Percentiles rank a stretch among this genome's conserved stretches.
These are phyloP conservation scores for Apiotrichum montevideense DNA, from an alignment of 1,284 basidiomycete genomes.

Conservation along the genomic window DNA sequence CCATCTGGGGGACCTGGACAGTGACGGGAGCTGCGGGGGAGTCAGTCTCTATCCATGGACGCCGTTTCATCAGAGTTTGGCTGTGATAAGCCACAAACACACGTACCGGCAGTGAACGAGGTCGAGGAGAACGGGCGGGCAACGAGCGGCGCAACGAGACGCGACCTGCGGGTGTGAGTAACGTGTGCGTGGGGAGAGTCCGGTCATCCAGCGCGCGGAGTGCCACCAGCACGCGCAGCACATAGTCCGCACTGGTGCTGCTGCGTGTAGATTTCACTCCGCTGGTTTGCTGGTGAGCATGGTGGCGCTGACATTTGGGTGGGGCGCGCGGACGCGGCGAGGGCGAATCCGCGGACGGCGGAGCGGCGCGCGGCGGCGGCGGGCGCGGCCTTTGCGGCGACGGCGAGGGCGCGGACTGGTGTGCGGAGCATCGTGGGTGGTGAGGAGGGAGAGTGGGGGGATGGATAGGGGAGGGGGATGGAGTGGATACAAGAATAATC, in stretches of 20 bases:
- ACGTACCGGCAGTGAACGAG: constrained; percentile 13
- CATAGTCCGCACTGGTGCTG: too few relatives aligned
- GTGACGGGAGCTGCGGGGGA: constrained; percentile 4
- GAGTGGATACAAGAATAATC: neutral
- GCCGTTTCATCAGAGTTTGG: too few relatives aligned
- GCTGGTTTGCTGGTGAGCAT: too few relatives aligned
- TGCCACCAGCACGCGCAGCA: too few relatives aligned
- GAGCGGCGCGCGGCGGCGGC: constrained; percentile 14
- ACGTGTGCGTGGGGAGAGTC: too few relatives aligned
- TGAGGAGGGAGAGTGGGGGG: constrained; percentile 3
- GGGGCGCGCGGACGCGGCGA: constrained; percentile 1
- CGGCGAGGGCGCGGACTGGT: constrained; percentile 27
- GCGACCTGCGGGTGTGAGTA: constrained; percentile 4
- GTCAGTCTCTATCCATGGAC: neutral
- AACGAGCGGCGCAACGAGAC: constrained; percentile 4
- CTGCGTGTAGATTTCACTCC: too few relatives aligned
- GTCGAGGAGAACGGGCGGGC: constrained; percentile 14
- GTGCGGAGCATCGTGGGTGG: constrained; percentile 31
- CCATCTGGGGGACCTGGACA: constrained; percentile 95
- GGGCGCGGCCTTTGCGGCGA: constrained; percentile 13
- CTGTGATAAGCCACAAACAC: neutral
- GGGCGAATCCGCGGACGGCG: constrained; percentile 2
- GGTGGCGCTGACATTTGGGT: constrained; percentile 6
- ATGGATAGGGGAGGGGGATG: neutral
- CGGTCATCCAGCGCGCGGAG: too few relatives aligned